Evolutionary conservation across 805 yeast genomes (phyloP), one percentile per base, ranked within the genome.

Genomic region (Nakazawaea anatomiae): DNA sequence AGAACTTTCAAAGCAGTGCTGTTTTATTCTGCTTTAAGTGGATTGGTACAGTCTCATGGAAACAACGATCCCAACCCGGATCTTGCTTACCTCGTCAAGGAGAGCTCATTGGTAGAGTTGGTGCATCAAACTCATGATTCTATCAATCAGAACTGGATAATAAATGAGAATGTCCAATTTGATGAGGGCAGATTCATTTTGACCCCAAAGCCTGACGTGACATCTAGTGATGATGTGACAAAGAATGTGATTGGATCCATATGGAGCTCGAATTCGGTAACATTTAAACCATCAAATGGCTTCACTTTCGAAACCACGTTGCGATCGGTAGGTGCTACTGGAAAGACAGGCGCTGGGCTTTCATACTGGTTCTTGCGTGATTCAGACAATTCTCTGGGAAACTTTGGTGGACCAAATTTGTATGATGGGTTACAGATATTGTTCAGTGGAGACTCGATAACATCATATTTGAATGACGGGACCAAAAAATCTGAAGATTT

Each of bases 361-460:
- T 70, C 86, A 0, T 65, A 85, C 44, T 83, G 84, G 78, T 63
- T 83, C 35, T 59, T 79, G n/a, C 60, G 63, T 11, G 55, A 55
- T 18, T 47, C 57, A 9, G 54, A 55, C 4, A 52, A 54, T 10
- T 63, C 67, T 1, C 49, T 53, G 48, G 48, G 40, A 27, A 66
- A 71, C 51, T 82, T 67, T 58, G 79, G 79, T 43, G 88, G 89
- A 3, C 87, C 89, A 2, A 55, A 68, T 0, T 60, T 62, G 10
- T 87, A 70, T 57, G 83, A 81, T 57, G 95, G 95, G 27, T 67
- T 87, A 46, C 85, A 83, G 53, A 62, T 87, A 7, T 63, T 80
- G 43, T 64, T 85, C 44, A 76, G 25, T 62, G 62, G 4, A 55
- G 66, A 28, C 66, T 74, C 84, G 0, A 59, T 87, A 47, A 78